A percentile compares a stretch with the other conserved stretches of the same genome.
Conservation (phyloP, 106 monocot species). For the Platanthera guangdongensis region DNA sequence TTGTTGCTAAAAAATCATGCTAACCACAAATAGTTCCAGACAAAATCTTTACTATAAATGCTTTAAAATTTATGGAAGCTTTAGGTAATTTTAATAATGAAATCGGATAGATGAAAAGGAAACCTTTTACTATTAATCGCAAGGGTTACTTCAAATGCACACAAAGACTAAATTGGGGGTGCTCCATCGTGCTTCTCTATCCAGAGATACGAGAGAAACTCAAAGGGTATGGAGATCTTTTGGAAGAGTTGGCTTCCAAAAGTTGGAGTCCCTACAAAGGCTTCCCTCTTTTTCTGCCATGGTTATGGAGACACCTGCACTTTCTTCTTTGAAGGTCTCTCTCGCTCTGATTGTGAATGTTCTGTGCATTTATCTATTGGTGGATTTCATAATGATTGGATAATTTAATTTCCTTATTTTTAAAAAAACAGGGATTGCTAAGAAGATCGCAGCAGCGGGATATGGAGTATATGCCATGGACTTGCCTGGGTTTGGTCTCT, state of each 20-base stretch:
- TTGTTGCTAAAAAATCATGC: neutral
- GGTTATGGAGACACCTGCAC: conserved; percentile 98
- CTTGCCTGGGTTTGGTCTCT: conserved; percentile 86
- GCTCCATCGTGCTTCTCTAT: neutral
- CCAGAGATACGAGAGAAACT: conserved; percentile 66
- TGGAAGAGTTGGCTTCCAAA: conserved; percentile 88
- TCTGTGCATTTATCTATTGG: neutral
- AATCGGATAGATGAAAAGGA: neutral
- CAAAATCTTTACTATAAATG: neutral
- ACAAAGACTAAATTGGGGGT: neutral
- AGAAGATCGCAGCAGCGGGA: conserved; percentile 73
- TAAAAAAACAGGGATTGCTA: conserved; percentile 61
- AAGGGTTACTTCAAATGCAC: neutral
- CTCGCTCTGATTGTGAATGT: neutral
- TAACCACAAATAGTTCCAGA: neutral
- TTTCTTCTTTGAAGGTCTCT: conserved; percentile 92
- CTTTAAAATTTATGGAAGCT: neutral
- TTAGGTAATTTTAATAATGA: neutral
- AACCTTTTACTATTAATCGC: conserved; percentile 2
- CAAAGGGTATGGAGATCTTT: conserved; percentile 76
- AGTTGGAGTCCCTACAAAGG: conserved; percentile 41
- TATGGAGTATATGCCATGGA: conserved; percentile 94
- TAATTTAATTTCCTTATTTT: neutral
- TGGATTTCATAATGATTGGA: neutral
- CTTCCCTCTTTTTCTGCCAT: conserved; percentile 89